Evolutionary conservation across 352 stramenopile genomes (phyloP).

Genomic region (Pythium angustatum): DNA sequence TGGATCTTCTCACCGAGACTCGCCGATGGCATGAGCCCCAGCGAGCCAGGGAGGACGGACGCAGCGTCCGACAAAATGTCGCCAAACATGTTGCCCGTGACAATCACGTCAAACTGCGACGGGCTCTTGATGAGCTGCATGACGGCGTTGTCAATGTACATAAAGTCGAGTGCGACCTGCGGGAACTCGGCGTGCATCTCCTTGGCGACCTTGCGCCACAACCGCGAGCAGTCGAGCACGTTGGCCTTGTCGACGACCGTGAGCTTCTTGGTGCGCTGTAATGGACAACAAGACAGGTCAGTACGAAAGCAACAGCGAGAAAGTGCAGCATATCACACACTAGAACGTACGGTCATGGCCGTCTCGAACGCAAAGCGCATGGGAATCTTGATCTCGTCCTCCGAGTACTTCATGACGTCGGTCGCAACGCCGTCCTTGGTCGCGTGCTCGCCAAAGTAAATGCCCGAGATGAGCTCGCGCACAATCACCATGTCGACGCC

Average conservation of each 20-base stretch:
- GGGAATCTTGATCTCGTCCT: slow-evolving; percentile 87
- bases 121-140: slow-evolving; percentile 99
- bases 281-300: not conserved
- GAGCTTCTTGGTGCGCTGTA: slow-evolving; percentile 92
- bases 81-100: slow-evolving; percentile 99
- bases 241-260: slow-evolving; percentile 99
- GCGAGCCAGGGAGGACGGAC: slow-evolving; percentile 96
- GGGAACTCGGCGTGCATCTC: slow-evolving; percentile 90
- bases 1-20: slow-evolving; percentile 90
- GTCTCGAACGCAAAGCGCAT: slow-evolving; percentile 89
- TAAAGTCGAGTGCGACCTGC: slow-evolving; percentile 95
- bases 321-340: no score
- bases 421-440: slow-evolving; percentile 67
- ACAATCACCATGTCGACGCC: slow-evolving; percentile 99
- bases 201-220: slow-evolving; percentile 93
- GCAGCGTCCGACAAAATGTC: slow-evolving; percentile 99
- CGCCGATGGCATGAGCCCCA: slow-evolving; percentile 98
- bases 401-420: slow-evolving; percentile 98
- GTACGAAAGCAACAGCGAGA: no score
- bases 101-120: slow-evolving; percentile 99
- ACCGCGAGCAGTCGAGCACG: slow-evolving; percentile 95
- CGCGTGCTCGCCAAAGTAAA: slow-evolving; percentile 97
- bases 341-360: slow-evolving; percentile 57
- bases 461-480: slow-evolving; percentile 97
- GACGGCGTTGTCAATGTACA: slow-evolving; percentile 99